Percentiles rank a stretch among this genome's conserved stretches.
Evolutionary conservation across 2,329 filamentous ascomycete genomes (phyloP).

Genomic region (Coniochaeta sp.): DNA sequence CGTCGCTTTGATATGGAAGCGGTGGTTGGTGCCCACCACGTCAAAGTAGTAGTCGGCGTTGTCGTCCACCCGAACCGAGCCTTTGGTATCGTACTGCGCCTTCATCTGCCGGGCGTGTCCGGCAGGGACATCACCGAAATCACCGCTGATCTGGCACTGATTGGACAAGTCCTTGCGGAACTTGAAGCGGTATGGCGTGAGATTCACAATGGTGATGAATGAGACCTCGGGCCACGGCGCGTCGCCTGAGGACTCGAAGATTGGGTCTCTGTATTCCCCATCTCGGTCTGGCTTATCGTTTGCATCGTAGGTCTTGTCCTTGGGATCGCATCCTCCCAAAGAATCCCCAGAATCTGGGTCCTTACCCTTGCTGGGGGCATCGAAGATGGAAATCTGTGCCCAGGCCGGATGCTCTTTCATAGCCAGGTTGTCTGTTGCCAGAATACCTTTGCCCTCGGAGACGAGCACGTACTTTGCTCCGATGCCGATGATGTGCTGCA

Average conservation of each 20-base stretch:
- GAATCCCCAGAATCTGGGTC: neutral
- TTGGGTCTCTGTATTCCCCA: neutral
- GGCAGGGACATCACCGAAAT: conserved; percentile 2
- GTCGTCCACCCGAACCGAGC: neutral
- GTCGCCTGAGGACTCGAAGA: neutral
- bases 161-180: neutral
- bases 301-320: neutral
- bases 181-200: conserved; percentile 6
- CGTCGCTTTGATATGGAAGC: conserved; percentile 6
- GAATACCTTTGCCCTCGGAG: conserved; percentile 16
- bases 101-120: neutral
- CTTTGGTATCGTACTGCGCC: neutral
- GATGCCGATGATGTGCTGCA: conserved; percentile 21
- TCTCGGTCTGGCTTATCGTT: neutral
- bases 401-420: conserved; percentile 19
- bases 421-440: conserved; percentile 19
- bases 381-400: conserved; percentile 18
- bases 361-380: conserved; percentile 9
- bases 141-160: neutral
- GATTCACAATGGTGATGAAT: conserved; percentile 9
- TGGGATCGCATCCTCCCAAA: neutral
- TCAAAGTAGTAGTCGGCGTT: neutral
- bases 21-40: neutral
- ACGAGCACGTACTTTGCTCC: conserved; percentile 21
- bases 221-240: neutral